Base-by-base conservation (phyloP, 306 rosid species). In the Dicorynia guianensis region DNA sequence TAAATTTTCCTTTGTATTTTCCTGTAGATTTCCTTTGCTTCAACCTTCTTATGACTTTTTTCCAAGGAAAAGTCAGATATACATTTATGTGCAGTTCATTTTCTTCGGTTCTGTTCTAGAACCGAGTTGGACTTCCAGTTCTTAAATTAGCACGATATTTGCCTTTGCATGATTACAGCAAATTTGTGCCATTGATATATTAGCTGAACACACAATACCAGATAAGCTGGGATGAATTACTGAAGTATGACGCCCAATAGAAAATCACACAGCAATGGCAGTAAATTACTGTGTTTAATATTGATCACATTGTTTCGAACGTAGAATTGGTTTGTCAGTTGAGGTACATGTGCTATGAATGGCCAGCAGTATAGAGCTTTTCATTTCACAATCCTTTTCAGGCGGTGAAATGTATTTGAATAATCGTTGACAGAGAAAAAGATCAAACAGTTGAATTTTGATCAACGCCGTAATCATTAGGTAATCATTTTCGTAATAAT, bases 391-490 rank as follows among this genome's bases (percentile, higher is more conserved):
- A 35, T 44, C 15, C 20, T 14, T 17, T 44, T 59, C 11, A 11
- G 1, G 5, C 12, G 65, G n/a, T 40, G 7, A 12, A 55, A 8
- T 40, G 54, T 25, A 4, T 15, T 4, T 20, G 6, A 39, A 6
- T 38, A 39, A 70, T 19, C 14, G 15, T 57, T n/a, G 15, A 17
- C 11, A 25, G 30, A 25, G 11, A 8, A 43, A 15, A 35, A 7
- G 7, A 55, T 40, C 0, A 40, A 0, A 3, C 4, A 11, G 7
- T 6, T 9, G 54, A 63, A 8, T 63, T 1, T 8, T 50, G 11
- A 62, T 65, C 53, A 64, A 64, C 72, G 47, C 64, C 54, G 8
- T 40, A 20, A 52, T 61, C 36, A 33, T 34, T 49, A 73, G 25
- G 61, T 18, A 48, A 47, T 61, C 33, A 30, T 25, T 73, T 55